Percentiles rank a stretch among this genome's conserved stretches.
phyloP scores from a whole-genome alignment of 495 filamentous ascomycete species.

The Trichoderma orchidacearum region DNA sequence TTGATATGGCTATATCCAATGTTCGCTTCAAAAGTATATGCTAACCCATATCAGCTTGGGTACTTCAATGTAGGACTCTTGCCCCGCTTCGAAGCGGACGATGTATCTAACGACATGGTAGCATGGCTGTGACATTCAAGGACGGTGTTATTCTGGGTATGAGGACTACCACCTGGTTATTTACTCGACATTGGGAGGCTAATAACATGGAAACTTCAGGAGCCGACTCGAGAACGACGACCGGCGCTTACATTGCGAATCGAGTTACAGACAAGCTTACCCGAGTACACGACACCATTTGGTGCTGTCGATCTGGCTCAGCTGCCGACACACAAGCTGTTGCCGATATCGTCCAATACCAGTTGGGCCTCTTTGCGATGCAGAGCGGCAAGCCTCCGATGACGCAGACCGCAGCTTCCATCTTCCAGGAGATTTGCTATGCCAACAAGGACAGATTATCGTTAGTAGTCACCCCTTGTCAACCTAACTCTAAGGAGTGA shows the following conservation, averaged over 20 bases:
- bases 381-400: slow-evolving; percentile 77
- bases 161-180: not conserved
- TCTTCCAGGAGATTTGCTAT: slow-evolving; percentile 97
- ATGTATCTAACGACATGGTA: slow-evolving; percentile 12
- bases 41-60: slow-evolving; percentile 54
- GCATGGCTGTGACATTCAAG: slow-evolving; percentile 93
- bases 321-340: slow-evolving; percentile 97
- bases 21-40: not conserved
- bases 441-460: slow-evolving; percentile 86
- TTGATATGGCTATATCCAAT: slow-evolving; percentile 4
- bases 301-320: slow-evolving; percentile 95
- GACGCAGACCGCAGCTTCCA: slow-evolving; percentile 81
- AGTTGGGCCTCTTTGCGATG: slow-evolving; percentile 85
- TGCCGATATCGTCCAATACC: slow-evolving; percentile 93
- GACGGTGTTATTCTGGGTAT: slow-evolving; percentile 84
- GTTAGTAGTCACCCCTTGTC: slow-evolving; percentile 23
- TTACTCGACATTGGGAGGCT: not conserved
- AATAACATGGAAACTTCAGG: slow-evolving; percentile 26
- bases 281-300: slow-evolving; percentile 95
- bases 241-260: slow-evolving; percentile 96
- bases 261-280: slow-evolving; percentile 98
- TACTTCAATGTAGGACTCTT: slow-evolving; percentile 81
- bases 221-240: slow-evolving; percentile 96
- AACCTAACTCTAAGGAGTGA: not conserved
- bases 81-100: slow-evolving; percentile 1